phyloP scores from a whole-genome alignment of 139 green algal genomes.

The Coelastrella sp. region DNA sequence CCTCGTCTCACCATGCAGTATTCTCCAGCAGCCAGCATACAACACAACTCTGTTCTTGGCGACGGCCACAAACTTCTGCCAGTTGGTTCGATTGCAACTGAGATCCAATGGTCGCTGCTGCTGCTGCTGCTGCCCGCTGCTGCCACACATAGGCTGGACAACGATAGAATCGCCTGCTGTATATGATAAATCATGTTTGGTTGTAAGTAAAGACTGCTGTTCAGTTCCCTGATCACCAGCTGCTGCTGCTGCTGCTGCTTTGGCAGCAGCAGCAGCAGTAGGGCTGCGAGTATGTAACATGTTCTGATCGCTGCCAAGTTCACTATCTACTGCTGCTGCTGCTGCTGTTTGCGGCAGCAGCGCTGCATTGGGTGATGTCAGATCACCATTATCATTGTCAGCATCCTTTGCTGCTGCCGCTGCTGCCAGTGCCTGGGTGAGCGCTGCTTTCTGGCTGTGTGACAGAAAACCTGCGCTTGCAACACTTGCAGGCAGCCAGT shows the following conservation, averaged over 20 bases:
- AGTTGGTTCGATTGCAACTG: neutral
- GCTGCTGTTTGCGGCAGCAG: neutral
- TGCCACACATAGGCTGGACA: neutral
- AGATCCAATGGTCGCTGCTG: neutral
- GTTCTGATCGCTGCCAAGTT: neutral
- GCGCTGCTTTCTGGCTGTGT: neutral
- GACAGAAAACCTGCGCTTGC: neutral
- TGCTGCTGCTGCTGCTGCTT: neutral
- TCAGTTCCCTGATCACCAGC: neutral
- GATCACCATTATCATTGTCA: neutral
- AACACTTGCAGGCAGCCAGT: slow-evolving; percentile 42
- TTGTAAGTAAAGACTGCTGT: neutral
- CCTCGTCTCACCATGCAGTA: slow-evolving; percentile 33
- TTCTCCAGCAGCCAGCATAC: slow-evolving; percentile 40
- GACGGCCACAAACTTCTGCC: slow-evolving; percentile 17
- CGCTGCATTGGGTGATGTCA: neutral
- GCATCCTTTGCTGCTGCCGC: slow-evolving; percentile 1
- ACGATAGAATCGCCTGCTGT: neutral
- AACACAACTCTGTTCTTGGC: slow-evolving; percentile 32
- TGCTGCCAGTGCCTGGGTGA: slow-evolving; percentile 31
- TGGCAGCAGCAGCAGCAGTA: neutral
- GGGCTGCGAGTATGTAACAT: neutral
- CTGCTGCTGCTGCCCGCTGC: neutral
- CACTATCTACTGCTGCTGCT: neutral
- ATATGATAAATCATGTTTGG: neutral